Conservation (phyloP, 2,329 filamentous ascomycete genomes). For the Diaporthe citriasiana region DNA sequence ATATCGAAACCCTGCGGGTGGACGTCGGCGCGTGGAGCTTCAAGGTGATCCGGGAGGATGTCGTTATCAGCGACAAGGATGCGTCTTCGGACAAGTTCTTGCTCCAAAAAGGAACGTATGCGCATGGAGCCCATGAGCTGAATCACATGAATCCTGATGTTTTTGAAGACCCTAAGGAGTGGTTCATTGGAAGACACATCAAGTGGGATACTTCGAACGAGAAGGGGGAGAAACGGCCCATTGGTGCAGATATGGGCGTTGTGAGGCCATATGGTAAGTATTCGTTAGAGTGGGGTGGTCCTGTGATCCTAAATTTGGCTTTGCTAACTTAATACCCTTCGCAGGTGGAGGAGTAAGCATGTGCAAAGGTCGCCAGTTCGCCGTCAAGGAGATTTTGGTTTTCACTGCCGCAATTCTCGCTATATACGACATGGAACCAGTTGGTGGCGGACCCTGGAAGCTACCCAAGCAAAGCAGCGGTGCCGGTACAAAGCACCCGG, state of each 20-base stretch:
- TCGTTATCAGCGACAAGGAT: constrained; percentile 49
- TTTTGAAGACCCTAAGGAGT: constrained; percentile 53
- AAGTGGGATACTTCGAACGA: constrained; percentile 46
- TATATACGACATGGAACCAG: constrained; percentile 54
- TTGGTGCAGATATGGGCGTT: constrained; percentile 46
- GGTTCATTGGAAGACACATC: constrained; percentile 53
- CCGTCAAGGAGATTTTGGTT: constrained; percentile 53
- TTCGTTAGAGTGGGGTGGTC: too few species aligned
- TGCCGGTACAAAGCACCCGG: constrained; percentile 36
- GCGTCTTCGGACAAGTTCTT: constrained; percentile 47
- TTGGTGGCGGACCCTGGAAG: constrained; percentile 37
- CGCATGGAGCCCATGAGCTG: constrained; percentile 52
- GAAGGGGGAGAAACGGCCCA: constrained; percentile 45
- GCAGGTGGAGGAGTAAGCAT: constrained; percentile 52
- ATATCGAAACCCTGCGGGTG: constrained; percentile 57
- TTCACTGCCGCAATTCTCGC: constrained; percentile 54
- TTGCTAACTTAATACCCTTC: not conserved
- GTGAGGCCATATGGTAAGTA: constrained; percentile 53
- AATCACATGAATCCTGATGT: constrained; percentile 53
- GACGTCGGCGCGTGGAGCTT: constrained; percentile 54
- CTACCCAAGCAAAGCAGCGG: constrained; percentile 30
- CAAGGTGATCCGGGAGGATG: constrained; percentile 52
- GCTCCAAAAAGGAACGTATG: constrained; percentile 53
- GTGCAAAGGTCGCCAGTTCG: constrained; percentile 52
- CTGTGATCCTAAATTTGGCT: not conserved